These are phyloP conservation scores for Xerocomus spinulosus DNA, from an alignment of 768 basidiomycete species.

Conservation along the genomic window DNA sequence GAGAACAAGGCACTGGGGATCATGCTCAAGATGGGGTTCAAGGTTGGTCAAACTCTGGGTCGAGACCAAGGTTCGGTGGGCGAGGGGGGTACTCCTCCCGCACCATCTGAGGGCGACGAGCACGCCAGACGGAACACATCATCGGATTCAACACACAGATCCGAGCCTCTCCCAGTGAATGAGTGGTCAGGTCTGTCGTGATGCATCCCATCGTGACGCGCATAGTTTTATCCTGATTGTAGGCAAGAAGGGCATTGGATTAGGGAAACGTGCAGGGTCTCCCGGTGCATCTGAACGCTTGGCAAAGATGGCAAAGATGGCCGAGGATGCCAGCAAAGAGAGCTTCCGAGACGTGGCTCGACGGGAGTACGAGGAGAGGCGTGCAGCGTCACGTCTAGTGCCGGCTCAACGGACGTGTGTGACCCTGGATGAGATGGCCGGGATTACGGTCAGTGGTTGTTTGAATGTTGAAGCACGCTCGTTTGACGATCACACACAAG, in stretches of 20 bases:
- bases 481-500: slow-evolving; percentile 34
- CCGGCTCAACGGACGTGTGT: slow-evolving; percentile 72
- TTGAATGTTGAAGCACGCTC: slow-evolving; percentile 3
- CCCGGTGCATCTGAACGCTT: slow-evolving; percentile 59
- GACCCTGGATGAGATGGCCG: slow-evolving; percentile 70
- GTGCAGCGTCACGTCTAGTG: slow-evolving; percentile 65
- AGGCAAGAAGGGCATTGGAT: slow-evolving; percentile 80
- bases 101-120: slow-evolving; percentile 2
- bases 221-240: slow-evolving; percentile 10
- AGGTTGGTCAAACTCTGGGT: slow-evolving; percentile 76
- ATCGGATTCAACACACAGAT: slow-evolving; percentile 38
- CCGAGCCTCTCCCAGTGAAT: slow-evolving; percentile 67
- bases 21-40: slow-evolving; percentile 95
- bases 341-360: slow-evolving; percentile 68
- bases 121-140: neutral
- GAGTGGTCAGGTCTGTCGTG: slow-evolving; percentile 73
- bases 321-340: slow-evolving; percentile 48
- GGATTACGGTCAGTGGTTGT: slow-evolving; percentile 40
- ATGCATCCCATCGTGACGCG: neutral
- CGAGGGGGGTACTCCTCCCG: neutral
- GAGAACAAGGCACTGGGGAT: slow-evolving; percentile 79
- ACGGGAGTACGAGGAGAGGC: slow-evolving; percentile 70
- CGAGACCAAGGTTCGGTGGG: slow-evolving; percentile 22
- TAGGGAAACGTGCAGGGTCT: slow-evolving; percentile 63
- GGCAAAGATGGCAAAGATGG: slow-evolving; percentile 67